A percentile compares a stretch with the other conserved stretches of the same genome.
Evolutionary conservation across 1,139 yeast genomes (phyloP).

Genomic region (Geotrichum carabidarum): DNA sequence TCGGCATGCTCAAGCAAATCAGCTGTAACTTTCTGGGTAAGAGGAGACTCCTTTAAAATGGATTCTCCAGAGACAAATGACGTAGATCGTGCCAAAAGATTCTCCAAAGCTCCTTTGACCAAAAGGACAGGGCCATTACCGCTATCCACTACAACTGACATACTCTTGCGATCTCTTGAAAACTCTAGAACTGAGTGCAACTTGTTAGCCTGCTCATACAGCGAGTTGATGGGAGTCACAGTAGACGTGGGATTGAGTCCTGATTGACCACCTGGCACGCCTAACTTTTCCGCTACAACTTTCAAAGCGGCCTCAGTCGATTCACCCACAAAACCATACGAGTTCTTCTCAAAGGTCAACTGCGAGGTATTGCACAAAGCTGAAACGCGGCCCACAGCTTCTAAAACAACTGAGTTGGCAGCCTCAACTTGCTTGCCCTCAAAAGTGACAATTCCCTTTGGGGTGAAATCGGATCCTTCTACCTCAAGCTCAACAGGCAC

Average conservation of each 20-base stretch:
- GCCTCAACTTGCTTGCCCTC: conserved; percentile 33
- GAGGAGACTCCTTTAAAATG: conserved; percentile 31
- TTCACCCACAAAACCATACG: conserved; percentile 37
- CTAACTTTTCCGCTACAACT: conserved; percentile 33
- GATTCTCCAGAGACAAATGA: conserved; percentile 36
- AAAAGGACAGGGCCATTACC: conserved; percentile 32
- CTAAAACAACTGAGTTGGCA: conserved; percentile 25
- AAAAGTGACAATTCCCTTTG: conserved; percentile 41
- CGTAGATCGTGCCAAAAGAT: conserved; percentile 42
- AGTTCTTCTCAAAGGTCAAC: conserved; percentile 25
- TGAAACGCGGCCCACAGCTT: conserved; percentile 32
- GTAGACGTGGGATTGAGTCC: conserved; percentile 1
- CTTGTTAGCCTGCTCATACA: conserved; percentile 14
- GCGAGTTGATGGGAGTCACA: conserved; percentile 21
- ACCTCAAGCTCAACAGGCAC: conserved; percentile 42
- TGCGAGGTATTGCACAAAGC: conserved; percentile 39
- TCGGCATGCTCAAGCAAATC: conserved; percentile 38
- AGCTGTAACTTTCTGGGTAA: conserved; percentile 23
- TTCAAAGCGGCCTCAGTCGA: conserved; percentile 39
- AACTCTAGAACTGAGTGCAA: conserved; percentile 32
- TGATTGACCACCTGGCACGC: conserved; percentile 12
- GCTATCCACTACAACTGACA: conserved; percentile 44
- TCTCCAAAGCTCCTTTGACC: conserved; percentile 54
- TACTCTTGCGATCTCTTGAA: conserved; percentile 47
- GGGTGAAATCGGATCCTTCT: conserved; percentile 41